Evolutionary conservation across 169 alveolate species (phyloP).

Genomic region (Plasmodium falciparum): DNA sequence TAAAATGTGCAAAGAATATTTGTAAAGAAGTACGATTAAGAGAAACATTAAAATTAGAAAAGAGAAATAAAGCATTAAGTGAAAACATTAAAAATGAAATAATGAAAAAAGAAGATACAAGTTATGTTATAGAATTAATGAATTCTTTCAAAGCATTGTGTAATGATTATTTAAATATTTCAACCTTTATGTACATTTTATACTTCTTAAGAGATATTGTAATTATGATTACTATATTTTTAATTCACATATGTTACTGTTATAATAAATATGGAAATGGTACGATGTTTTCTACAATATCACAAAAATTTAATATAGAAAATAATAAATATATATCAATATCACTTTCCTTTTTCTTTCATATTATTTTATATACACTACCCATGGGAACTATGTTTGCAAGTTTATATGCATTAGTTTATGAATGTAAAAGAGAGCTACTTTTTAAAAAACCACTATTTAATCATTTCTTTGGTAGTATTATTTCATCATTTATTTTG

Average conservation of each 20-base stretch:
- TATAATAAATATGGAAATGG: conserved; percentile 77
- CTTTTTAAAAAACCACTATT: conserved; percentile 33
- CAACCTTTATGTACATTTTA: conserved; percentile 55
- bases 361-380: conserved; percentile 59
- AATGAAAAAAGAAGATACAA: conserved; percentile 73
- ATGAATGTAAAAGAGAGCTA: conserved; percentile 65
- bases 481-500: conserved; percentile 62
- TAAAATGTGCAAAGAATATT: conserved; percentile 65
- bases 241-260: conserved; percentile 64
- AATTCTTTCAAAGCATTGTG: conserved; percentile 57
- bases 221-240: conserved; percentile 48
- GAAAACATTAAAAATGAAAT: conserved; percentile 75
- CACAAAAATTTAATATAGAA: conserved; percentile 22
- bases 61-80: conserved; percentile 68
- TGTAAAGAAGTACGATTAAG: conserved; percentile 71
- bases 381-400: conserved; percentile 78
- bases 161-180: conserved; percentile 65
- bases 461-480: conserved; percentile 60
- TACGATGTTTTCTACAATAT: conserved; percentile 44
- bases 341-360: conserved; percentile 28
- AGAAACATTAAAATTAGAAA: conserved; percentile 57
- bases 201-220: conserved; percentile 61
- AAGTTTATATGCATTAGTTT: conserved; percentile 65
- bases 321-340: conserved; percentile 14
- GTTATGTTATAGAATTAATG: conserved; percentile 69